Evolutionary conservation across 371 early-diverging fungal species (phyloP).

Genomic region (Saksenaea vasiformis): DNA sequence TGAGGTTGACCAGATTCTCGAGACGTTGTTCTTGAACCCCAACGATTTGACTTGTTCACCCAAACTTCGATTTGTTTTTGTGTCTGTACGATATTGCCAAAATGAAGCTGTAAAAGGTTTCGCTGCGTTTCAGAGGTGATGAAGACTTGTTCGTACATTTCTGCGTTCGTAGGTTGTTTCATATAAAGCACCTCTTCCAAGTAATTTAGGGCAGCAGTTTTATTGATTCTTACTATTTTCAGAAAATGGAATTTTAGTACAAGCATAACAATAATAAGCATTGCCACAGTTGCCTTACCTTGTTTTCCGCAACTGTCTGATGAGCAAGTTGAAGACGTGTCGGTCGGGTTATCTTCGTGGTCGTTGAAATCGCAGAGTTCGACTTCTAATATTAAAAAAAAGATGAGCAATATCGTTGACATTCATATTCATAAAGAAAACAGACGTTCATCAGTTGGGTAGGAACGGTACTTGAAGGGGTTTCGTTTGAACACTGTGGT

Average conservation of each 20-base stretch:
- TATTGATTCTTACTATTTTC: not conserved
- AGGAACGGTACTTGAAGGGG: not conserved
- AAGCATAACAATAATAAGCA: slow-evolving; percentile 1
- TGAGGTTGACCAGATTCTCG: not conserved
- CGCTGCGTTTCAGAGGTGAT: not conserved
- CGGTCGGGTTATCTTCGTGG: not conserved
- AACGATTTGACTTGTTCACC: not conserved
- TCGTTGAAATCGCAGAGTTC: not conserved
- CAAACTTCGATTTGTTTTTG: not conserved
- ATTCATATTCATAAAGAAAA: not conserved
- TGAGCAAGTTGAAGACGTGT: not conserved
- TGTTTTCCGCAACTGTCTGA: not conserved
- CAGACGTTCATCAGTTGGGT: not conserved
- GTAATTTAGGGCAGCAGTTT: not conserved
- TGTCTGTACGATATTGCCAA: not conserved
- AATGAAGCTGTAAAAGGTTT: not conserved
- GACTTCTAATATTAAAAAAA: not conserved
- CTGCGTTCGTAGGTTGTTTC: not conserved
- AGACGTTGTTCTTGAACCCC: not conserved
- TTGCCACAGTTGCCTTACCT: not conserved
- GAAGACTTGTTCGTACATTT: not conserved
- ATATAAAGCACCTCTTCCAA: not conserved
- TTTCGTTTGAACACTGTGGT: not conserved
- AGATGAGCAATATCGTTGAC: slow-evolving; percentile 1
- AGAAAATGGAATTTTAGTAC: not conserved